These are phyloP conservation scores for Colletotrichum trifolii DNA, from an alignment of 2,329 filamentous ascomycete species.

Conservation along the genomic window DNA sequence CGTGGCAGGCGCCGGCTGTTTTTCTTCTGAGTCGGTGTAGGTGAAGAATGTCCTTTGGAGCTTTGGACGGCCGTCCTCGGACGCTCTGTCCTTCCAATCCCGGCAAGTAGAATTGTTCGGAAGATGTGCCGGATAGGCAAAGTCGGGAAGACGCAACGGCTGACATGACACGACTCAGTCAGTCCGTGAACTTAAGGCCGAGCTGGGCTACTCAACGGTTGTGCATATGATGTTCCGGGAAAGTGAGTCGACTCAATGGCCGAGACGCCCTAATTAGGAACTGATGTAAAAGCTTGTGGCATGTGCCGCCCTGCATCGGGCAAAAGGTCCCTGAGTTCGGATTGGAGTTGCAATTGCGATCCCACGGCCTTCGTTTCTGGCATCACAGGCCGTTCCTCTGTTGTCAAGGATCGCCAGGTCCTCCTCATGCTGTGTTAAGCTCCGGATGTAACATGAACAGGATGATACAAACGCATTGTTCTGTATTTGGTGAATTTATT, in stretches of 20 bases:
- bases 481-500: no score
- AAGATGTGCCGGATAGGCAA: no score
- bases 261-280: constrained; percentile 10
- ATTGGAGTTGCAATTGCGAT: constrained; percentile 18
- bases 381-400: constrained; percentile 14
- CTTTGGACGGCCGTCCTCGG: constrained; percentile 9
- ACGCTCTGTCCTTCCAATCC: neutral
- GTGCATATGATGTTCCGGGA: constrained; percentile 24
- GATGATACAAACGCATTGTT: no score
- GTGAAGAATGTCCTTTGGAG: constrained; percentile 10
- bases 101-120: neutral
- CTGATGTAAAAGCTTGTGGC: constrained; percentile 20
- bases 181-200: constrained; percentile 18
- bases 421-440: neutral
- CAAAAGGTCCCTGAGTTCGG: constrained; percentile 26
- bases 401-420: constrained; percentile 10
- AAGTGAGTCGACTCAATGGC: neutral
- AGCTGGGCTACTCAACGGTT: constrained; percentile 25
- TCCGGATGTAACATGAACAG: no score
- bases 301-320: constrained; percentile 22
- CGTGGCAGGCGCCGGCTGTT: neutral
- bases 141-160: no score
- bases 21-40: neutral
- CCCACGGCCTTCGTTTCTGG: constrained; percentile 16
- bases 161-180: constrained; percentile 27